These are phyloP conservation scores for Plasmopara muralis DNA, from an alignment of 352 stramenopile genomes.

Conservation along the genomic window DNA sequence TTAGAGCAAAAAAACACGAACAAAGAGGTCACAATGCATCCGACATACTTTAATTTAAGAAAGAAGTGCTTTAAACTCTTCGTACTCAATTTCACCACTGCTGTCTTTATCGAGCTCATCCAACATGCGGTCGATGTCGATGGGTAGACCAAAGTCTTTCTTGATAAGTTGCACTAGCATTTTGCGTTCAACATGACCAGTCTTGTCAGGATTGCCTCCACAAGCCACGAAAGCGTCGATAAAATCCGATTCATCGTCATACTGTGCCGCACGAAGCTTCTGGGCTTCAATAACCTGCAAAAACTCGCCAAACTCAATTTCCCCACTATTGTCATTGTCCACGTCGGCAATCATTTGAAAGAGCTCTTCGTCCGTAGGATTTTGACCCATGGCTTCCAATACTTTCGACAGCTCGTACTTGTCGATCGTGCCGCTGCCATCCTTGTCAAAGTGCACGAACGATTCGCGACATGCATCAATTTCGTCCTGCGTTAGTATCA, in stretches of 20 bases:
- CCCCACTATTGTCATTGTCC: conserved; percentile 89
- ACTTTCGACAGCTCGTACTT: conserved; percentile 92
- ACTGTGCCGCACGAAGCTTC: conserved; percentile 78
- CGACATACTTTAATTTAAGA: conserved; percentile 30
- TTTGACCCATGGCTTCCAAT: conserved; percentile 88
- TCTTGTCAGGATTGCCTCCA: conserved; percentile 88
- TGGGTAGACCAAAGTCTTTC: conserved; percentile 92
- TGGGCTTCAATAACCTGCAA: conserved; percentile 94
- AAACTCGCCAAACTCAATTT: conserved; percentile 66
- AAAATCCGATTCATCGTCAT: conserved; percentile 89
- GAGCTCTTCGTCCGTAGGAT: conserved; percentile 95
- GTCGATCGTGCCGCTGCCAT: conserved; percentile 93
- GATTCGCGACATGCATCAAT: conserved; percentile 90
- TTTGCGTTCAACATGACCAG: conserved; percentile 84
- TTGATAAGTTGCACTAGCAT: conserved; percentile 94
- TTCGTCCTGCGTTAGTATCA: conserved; percentile 93
- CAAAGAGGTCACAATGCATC: not conserved
- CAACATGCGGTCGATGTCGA: conserved; percentile 95
- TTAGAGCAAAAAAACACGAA: conserved; percentile 1
- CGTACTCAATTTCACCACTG: conserved; percentile 93
- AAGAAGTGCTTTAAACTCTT: conserved; percentile 93
- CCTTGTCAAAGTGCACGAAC: conserved; percentile 96
- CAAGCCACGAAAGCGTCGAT: conserved; percentile 96
- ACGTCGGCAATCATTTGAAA: conserved; percentile 97
- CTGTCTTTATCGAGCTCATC: conserved; percentile 93